Base-by-base conservation (phyloP, 2,329 filamentous ascomycete species). In the Alternaria longipes region DNA sequence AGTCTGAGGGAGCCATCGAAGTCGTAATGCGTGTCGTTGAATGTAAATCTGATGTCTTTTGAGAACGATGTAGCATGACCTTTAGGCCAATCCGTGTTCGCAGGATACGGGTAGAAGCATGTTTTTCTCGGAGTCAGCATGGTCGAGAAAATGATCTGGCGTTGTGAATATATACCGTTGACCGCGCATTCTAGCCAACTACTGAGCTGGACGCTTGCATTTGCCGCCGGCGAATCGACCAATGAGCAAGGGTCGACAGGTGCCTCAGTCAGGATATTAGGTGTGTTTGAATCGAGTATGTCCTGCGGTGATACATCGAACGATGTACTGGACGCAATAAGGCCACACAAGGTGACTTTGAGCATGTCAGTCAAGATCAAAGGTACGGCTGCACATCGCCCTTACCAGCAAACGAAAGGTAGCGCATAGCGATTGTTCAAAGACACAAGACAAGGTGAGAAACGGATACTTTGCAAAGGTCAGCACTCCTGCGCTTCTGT, bases 31-130 rank as follows among this genome's bases (percentile, higher is more conserved):
- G 72, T 74, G 50, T 70, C 65, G 53, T 77, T 77, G 68, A 77
- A 76, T 11, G 71, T 75, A 50, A 74, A 75, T 2, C 59, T 62
- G n/a, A 77, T 59, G 46, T 68, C 65, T 16, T 63, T 62, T 16
- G 71, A 72, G 46, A 77, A 76, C 3, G 71, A 62, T 5, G 53
- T 22, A 11, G 68, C 62, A 45, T 70, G 74, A 18, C 65, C 66
- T 18, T 56, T 42, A 11, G 70, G 68, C 74, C 74, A 77, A 16
- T 73, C 46, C 1, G 65, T 70, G 50, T 77, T 77, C 26, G 56
- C 73, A 20, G 74, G 74, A 38, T 67, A 77, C 1, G 74, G 74
- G 46, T 76, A 77, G 60, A 77, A 76, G 1, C 65, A 72, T 76
- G 1, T 14, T 3, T 11, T 3, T n/a, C 4, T 7, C 24, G 24